Evolutionary conservation across 2,329 filamentous ascomycete species (phyloP).

Genomic region (Sphaerostilbella broomeana): DNA sequence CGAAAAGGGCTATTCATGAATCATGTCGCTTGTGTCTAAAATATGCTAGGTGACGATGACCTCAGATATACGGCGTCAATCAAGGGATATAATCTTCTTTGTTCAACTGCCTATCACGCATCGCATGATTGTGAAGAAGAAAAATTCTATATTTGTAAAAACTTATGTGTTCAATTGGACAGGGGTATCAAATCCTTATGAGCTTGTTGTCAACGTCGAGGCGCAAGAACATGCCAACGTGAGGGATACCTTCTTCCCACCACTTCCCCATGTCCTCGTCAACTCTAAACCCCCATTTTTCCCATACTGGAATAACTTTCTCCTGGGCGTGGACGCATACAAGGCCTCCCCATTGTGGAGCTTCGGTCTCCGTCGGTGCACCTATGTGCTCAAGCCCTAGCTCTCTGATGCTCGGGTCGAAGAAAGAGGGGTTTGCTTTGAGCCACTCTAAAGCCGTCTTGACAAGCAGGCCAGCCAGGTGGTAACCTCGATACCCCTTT

Average conservation of each 20-base stretch:
- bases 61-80: conserved; percentile 11
- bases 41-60: conserved; percentile 8
- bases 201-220: conserved; percentile 30
- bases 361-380: conserved; percentile 30
- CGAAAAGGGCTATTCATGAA: conserved; percentile 33
- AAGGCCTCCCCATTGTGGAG: conserved; percentile 65
- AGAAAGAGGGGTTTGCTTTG: conserved; percentile 49
- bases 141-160: neutral
- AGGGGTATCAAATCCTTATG: conserved; percentile 18
- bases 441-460: conserved; percentile 64
- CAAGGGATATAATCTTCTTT: conserved; percentile 2
- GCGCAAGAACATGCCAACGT: conserved; percentile 73
- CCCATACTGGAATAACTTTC: conserved; percentile 58
- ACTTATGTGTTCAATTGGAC: neutral
- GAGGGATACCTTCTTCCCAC: conserved; percentile 77
- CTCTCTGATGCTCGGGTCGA: conserved; percentile 43
- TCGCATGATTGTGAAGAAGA: neutral
- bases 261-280: conserved; percentile 71
- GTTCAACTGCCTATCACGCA: neutral
- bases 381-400: conserved; percentile 38
- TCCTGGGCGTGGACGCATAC: conserved; percentile 76
- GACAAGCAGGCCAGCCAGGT: conserved; percentile 60
- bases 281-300: conserved; percentile 62
- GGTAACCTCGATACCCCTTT: conserved; percentile 55
- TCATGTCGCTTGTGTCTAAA: conserved; percentile 14